These are phyloP conservation scores for Penicillium verhagenii DNA, from an alignment of 495 filamentous ascomycete genomes.

Conservation along the genomic window DNA sequence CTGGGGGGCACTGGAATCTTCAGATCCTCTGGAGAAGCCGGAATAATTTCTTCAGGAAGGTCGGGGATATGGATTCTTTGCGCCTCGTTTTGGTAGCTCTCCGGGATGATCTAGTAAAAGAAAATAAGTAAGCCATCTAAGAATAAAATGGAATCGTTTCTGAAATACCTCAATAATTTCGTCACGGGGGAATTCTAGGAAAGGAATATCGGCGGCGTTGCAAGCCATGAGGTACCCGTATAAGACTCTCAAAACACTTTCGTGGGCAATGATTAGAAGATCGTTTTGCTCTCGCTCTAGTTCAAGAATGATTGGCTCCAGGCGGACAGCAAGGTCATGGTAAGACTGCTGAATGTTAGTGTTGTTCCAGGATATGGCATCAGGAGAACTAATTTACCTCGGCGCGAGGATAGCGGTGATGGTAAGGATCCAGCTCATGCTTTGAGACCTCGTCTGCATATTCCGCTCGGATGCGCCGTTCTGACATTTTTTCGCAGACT, in stretches of 20 bases:
- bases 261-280: conserved; percentile 95
- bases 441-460: conserved; percentile 89
- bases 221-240: conserved; percentile 99
- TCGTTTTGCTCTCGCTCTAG: conserved; percentile 97
- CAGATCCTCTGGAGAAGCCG: conserved; percentile 79
- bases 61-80: conserved; percentile 78
- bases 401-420: conserved; percentile 92
- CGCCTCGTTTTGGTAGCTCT: conserved; percentile 93
- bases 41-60: conserved; percentile 60
- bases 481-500: conserved; percentile 87
- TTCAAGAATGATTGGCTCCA: conserved; percentile 98
- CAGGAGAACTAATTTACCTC: conserved; percentile 56
- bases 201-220: conserved; percentile 92
- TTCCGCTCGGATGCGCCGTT: conserved; percentile 72
- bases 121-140: conserved; percentile 12
- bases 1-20: conserved; percentile 73
- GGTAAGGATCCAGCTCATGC: conserved; percentile 93
- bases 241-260: conserved; percentile 91
- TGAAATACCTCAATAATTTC: conserved; percentile 83
- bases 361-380: background rate
- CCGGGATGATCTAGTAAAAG: conserved; percentile 75
- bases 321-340: conserved; percentile 93
- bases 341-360: conserved; percentile 66
- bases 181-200: conserved; percentile 88
- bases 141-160: conserved; percentile 9